A percentile compares a stretch with the other conserved stretches of the same genome.
Conservation (phyloP, 768 basidiomycete genomes). For the Pleurotus salmoneostramineus region DNA sequence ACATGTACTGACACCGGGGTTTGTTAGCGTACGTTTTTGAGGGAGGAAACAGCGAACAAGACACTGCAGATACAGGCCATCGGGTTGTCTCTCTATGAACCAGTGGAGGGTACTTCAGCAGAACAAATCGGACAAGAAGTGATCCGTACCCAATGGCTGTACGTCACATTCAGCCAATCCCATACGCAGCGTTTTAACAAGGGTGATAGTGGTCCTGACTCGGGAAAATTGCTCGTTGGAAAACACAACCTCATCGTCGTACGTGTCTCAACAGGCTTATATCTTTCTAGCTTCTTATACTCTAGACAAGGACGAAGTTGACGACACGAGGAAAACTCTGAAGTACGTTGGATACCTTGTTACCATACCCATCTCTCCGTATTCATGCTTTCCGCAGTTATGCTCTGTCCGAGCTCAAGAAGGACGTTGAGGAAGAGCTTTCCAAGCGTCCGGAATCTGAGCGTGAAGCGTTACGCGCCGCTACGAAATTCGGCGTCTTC, state of each 20-base stretch:
- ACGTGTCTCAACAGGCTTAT: constrained; percentile 22
- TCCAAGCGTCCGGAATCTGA: constrained; percentile 64
- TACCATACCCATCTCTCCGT: too few relatives aligned
- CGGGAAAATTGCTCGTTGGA: constrained; percentile 72
- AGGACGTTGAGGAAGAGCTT: constrained; percentile 79
- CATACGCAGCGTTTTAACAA: constrained; percentile 7
- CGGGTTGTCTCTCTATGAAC: constrained; percentile 93
- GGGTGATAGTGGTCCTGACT: constrained; percentile 52
- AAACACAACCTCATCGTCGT: constrained; percentile 80
- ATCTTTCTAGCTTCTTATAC: background rate
- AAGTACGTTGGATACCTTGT: constrained; percentile 44
- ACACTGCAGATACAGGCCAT: constrained; percentile 95
- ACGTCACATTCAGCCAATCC: constrained; percentile 22
- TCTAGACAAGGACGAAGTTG: constrained; percentile 70
- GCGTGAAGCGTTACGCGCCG: constrained; percentile 56
- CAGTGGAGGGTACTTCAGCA: constrained; percentile 68
- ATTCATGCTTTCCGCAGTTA: constrained; percentile 47
- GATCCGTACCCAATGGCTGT: constrained; percentile 96
- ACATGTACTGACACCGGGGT: constrained; percentile 4
- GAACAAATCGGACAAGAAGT: constrained; percentile 83
- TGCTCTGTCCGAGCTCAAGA: constrained; percentile 83
- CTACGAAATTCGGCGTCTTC: constrained; percentile 86
- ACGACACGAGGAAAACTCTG: constrained; percentile 86
- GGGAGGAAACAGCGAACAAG: constrained; percentile 61
- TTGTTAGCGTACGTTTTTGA: constrained; percentile 77